Evolutionary conservation across 225 moss, liverwort and hornwort genomes (phyloP).

Genomic region (Pseudisothecium myosuroides): DNA sequence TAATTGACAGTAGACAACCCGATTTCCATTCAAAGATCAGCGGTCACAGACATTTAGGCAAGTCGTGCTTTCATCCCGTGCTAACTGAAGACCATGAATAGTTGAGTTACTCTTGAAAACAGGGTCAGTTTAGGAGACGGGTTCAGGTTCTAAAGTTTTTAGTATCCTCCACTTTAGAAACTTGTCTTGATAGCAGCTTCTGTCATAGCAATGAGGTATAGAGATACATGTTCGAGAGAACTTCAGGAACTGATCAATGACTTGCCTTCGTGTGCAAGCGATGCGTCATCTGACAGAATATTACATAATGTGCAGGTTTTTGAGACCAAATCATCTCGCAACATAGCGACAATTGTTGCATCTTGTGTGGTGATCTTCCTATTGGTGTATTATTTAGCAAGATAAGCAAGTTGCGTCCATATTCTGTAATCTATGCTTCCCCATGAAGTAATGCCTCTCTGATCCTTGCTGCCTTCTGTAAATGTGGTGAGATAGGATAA

Average conservation of each 20-base stretch:
- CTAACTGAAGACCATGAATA: not conserved
- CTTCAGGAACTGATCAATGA: not conserved
- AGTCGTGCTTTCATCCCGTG: not conserved
- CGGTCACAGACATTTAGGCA: not conserved
- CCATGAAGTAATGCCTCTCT: not conserved
- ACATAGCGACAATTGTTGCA: slow-evolving; percentile 47
- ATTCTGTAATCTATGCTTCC: slow-evolving; percentile 1
- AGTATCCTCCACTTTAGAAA: not conserved
- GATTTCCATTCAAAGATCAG: not conserved
- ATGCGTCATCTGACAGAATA: not conserved
- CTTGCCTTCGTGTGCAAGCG: not conserved
- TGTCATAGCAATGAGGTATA: not conserved
- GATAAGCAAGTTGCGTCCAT: not conserved
- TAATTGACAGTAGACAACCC: not conserved
- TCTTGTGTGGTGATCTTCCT: slow-evolving; percentile 45
- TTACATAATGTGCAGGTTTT: slow-evolving; percentile 54
- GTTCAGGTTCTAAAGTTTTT: not conserved
- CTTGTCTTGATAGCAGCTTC: not conserved
- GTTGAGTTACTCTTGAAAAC: not conserved
- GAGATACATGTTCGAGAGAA: not conserved
- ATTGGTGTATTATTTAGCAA: slow-evolving; percentile 32
- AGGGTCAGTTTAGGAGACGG: not conserved
- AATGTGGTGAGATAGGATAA: not conserved
- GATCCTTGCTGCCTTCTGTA: slow-evolving; percentile 6
- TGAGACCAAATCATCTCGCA: slow-evolving; percentile 76